Evolutionary conservation across 2,329 filamentous ascomycete genomes (phyloP), one percentile per base, ranked within the genome.

Genomic region (Mycosphaerelloides madeirae): DNA sequence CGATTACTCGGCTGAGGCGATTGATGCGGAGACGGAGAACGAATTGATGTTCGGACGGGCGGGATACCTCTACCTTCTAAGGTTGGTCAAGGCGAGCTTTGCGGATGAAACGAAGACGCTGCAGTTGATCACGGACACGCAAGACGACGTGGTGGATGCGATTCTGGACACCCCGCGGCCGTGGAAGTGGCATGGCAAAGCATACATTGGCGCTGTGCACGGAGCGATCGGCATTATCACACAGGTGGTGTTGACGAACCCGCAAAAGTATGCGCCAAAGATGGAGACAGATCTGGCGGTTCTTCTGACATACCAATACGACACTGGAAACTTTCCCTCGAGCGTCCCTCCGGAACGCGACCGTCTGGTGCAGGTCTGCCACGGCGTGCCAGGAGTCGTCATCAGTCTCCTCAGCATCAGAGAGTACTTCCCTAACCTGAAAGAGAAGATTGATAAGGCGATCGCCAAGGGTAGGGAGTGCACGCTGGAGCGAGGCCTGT

Each of bases 191-290:
- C 76, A 79, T 47, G 77, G 75, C 12, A 79, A 78, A 53, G 68
- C 69, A 1, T 85, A 84, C 56, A 68, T 84, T 29, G 84, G 84
- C 1, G 79, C 83, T 4, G 78, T 76, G 0, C 82, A 87, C 57
- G 84, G 84, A 6, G 74, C 78, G 11, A 77, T 86, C 19, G 81
- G 84, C 3, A 85, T 85, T 60, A 73, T 87, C 44, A 81, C 78
- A n/a, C 84, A 87, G 62, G 68, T 86, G 12, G 73, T 85, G 1
- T 68, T 79, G 31, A 79, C 80, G 2, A 73, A 75, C 43, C 75
- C 79, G 0, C 64, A 68, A 4, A 68, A 69, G n/a, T 71, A 77
- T 50, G 79, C 81, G 1, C 62, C 71, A 1, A 70, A 72, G 36
- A 65, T 86, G 3, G 72, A 77, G 49, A 65, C 65, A 3, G 70